Evolutionary conservation across 225 moss, liverwort and hornwort genomes (phyloP), one percentile per base, ranked within the genome.

Genomic region (Climacium dendroides): DNA sequence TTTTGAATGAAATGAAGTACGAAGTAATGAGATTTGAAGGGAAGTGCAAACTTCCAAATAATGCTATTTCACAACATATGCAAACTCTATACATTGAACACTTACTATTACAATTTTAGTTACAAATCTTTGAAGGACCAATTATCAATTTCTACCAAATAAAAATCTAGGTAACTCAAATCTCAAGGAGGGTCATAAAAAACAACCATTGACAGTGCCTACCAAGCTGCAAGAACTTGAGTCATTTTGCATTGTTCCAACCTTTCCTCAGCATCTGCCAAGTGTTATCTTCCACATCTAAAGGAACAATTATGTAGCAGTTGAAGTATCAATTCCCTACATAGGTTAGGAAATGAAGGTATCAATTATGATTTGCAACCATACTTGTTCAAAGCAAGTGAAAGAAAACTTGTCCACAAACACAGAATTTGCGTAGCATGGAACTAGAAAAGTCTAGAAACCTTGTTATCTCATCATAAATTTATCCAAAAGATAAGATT

Each of bases 371-470:
- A 63, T 11, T 32, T 63, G 7, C 16, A 63, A 63, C 63, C 34
- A 64, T 18, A 34, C 63, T 35, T 64, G 35, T n/a, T n/a, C 11
- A 65, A n/a, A 65, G n/a, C 10, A 65, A 65, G 65, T 19, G n/a
- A n/a, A 65, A n/a, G 8, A 65, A 35, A 19, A n/a, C n/a, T 5
- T 19, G 19, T n/a, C 18, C 34, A 64, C 19, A 65, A 65, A 11
- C 1, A 6, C 11, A 65, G 6, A 65, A 19, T n/a, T 19, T n/a
- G 35, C 3, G 0, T 55, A 1, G 1, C 23, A 57, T 54, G 54
- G 54, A 54, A 54, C 13, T 67, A 19, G 13, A 25, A 15, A 25
- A 13, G 12, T 58, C 29, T 43, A 13, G 12, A 19, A 43, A 41
- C 24, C 39, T 69, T 24, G 18, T 70, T 25, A 25, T 41, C 41